These are phyloP conservation scores for Arthromyces matolae DNA, from an alignment of 768 basidiomycete species.

Conservation along the genomic window DNA sequence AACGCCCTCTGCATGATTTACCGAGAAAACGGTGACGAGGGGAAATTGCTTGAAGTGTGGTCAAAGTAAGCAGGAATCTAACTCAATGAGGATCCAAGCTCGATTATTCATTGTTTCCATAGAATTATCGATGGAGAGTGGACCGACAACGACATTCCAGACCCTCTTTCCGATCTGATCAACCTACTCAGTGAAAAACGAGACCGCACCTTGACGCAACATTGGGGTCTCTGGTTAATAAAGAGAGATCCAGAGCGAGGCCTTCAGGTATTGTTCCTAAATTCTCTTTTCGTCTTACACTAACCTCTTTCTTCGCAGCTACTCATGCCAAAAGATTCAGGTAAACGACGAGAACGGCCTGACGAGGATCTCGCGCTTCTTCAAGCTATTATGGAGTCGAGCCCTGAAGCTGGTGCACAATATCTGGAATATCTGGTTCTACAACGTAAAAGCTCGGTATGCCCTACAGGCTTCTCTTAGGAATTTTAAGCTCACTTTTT, in stretches of 20 bases:
- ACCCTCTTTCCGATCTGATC: conserved; percentile 62
- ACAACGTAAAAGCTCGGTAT: conserved; percentile 57
- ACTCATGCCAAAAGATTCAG: conserved; percentile 49
- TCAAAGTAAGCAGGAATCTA: too few relatives aligned
- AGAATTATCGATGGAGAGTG: conserved; percentile 68
- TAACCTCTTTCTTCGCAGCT: conserved; percentile 39
- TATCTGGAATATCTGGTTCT: conserved; percentile 83
- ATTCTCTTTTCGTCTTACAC: neutral
- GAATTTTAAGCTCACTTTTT: neutral
- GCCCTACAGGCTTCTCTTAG: neutral
- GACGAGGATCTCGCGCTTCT: conserved; percentile 61
- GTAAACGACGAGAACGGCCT: conserved; percentile 53
- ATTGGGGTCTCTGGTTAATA: conserved; percentile 81
- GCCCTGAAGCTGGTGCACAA: conserved; percentile 56
- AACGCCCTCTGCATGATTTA: too few relatives aligned
- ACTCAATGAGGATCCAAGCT: too few relatives aligned
- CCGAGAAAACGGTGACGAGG: too few relatives aligned
- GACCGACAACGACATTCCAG: conserved; percentile 56
- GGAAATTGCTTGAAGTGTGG: too few relatives aligned
- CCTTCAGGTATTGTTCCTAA: conserved; percentile 58
- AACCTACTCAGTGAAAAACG: conserved; percentile 51
- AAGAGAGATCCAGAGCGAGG: conserved; percentile 66
- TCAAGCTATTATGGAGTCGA: conserved; percentile 52
- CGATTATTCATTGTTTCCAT: neutral
- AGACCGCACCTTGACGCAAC: conserved; percentile 59